Evolutionary conservation across 495 filamentous ascomycete species (phyloP), one percentile per base, ranked within the genome.

Genomic region (Trichoderma orchidacearum): DNA sequence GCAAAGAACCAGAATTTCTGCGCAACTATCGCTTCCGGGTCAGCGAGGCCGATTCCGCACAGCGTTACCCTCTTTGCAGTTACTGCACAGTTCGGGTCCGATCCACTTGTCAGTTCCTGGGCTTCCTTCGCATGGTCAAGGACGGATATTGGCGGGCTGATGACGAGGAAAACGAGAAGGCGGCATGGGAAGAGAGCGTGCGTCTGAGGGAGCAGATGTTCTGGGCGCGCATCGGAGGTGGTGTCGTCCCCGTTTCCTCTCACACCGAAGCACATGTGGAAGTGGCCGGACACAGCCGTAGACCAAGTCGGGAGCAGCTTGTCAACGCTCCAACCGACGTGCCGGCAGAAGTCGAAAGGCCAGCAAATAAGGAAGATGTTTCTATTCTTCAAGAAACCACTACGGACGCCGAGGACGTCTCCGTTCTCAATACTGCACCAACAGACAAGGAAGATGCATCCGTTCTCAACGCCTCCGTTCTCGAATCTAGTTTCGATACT

Each of bases 161-260:
- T 34, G 83, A 78, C 27, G 75, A 81, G 30, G 87, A 90, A 56
- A 86, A 87, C 32, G 82, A 88, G 66, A 85, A 83, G 59, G 82
- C 82, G 31, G 89, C 90, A 3, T 98, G 93, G 93, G 90, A 95
- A 64, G 93, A 97, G 70, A 87, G 87, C 54, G 84, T 95, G 17
- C 81, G 86, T 18, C 71, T 97, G 52, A 76, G 93, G 45, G 93
- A 98, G 66, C 79, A 89, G 59, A 95, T 96, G 85, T 98, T 98
- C 65, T 98, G 93, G 93, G 83, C 85, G 48, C 75, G 93, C 28
- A 80, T 97, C 48, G 92, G 92, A 15, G 91, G 86, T 15, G 91
- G 91, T 17, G 87, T 96, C 3, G 72, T 96, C 45, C 91, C 90
- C 0, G 69, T 75, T 25, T 55, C n/a, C 41, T n/a, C n/a, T n/a